Base-by-base conservation (phyloP, 164 flowering plant genomes). In the Liriodendron chinense region DNA sequence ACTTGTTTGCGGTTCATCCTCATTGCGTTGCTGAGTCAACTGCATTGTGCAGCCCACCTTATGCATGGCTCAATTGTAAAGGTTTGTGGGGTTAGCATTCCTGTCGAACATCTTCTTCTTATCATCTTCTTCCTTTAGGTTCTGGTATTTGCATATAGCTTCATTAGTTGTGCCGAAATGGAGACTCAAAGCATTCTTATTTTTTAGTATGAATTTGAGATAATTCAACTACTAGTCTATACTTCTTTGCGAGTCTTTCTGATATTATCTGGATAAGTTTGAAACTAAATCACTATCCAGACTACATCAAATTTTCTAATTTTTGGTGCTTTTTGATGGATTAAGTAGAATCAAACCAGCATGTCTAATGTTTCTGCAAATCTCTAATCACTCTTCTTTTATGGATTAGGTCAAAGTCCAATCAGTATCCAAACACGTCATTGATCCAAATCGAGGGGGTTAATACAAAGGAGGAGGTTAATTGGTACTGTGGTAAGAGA, bases 401-500 rank as follows among this genome's bases (percentile, higher is more conserved):
- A 12, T 24, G 12, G 73, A 73, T 21, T 62, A 73, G 75, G 23
- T 73, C 69, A 7, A 73, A 73, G 69, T 73, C 75, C 9, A 73
- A 63, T 18, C 75, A 73, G 47, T 73, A 63, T 47, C 69, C 67
- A 57, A 73, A 48, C 69, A 73, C 75, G n/a, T 73, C 75, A 8
- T 47, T 73, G 75, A 73, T 73, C 68, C 69, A 63, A 50, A 73
- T 73, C n/a, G 69, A 73, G n/a, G 69, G 75, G 3, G 75, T 73
- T 47, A 73, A 63, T 68, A 73, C 76, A 5, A 74, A 74, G 64
- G 76, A 74, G 64, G 76, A 74, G 18, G 76, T 74, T 10, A 63
- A 47, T 1, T 75, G 72, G 77, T 75, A 75, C 14, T 34, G 77
- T 26, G 77, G 77, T 21, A 75, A 75, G 77, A 47, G 77, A 20